Base-by-base conservation (phyloP, 2,329 filamentous ascomycete genomes). In the Colletotrichum sp. region DNA sequence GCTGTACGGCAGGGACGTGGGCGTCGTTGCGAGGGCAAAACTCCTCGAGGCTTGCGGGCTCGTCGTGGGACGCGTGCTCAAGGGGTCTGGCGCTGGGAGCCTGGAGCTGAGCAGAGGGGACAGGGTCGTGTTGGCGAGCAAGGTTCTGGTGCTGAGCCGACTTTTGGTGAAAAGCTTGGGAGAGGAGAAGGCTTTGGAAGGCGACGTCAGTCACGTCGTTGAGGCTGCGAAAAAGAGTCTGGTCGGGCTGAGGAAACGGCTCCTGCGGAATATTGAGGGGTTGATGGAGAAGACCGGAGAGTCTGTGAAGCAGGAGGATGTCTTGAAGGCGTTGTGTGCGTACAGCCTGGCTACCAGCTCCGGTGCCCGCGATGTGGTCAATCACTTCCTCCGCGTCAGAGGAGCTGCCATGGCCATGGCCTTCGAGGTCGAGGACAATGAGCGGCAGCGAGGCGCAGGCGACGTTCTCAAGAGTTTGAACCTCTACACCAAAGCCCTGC, bases 271-370 rank as follows among this genome's bases (percentile, higher is more conserved):
- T 19, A 91, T 98, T 28, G 92, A 96, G 68, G 93, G 91, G 78
- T 87, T 95, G 6, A 83, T 98, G 69, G 89, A 91, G 78, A 91
- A 90, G 64, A 90, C 93, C 30, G 90, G 93, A 89, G 83, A 89
- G 80, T 77, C 86, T 81, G 77, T 83, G 76, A 78, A 88, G 79
- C 80, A 88, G 74, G 80, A 88, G 75, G 87, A 90, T 27, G 88
- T 97, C 19, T 87, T 96, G 15, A 93, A 95, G 79, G 92, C 93
- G 1, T 88, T 98, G 78, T 94, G 93, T 72, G 96, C 96, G 0
- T 96, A 96, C 82, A 96, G 95, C 77, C 88, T 98, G 67, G 92
- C 93, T 2, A 96, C 94, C 5, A 98, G 92, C 80, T 95, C 94
- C 1, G 94, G 95, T 0, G 92, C 95, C 0, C 92, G 91, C 73